Percentiles rank a stretch among this genome's conserved stretches.
phyloP scores from a whole-genome alignment of 1,284 basidiomycete genomes.

The Ganoderma leucocontextum region DNA sequence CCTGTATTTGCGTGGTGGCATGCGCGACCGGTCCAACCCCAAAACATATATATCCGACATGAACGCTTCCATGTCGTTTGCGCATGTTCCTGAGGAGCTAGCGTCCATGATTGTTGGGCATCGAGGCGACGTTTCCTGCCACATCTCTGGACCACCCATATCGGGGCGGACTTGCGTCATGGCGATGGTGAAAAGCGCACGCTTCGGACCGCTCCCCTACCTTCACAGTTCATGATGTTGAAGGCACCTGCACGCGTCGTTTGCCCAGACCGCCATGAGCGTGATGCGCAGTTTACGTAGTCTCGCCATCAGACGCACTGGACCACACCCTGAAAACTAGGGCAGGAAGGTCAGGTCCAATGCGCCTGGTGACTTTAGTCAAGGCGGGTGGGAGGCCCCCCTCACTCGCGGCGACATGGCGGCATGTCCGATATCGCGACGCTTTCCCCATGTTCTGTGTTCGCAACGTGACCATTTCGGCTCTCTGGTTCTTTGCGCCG shows the following conservation, averaged over 20 bases:
- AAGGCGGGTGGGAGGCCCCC: neutral
- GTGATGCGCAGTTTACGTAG: neutral
- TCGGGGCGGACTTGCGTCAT: neutral
- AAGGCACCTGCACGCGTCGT: neutral
- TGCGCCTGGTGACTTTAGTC: no score
- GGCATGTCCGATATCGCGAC: neutral
- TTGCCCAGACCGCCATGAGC: neutral
- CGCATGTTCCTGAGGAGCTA: neutral
- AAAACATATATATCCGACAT: constrained; percentile 10
- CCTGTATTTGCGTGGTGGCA: neutral
- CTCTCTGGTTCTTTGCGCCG: neutral
- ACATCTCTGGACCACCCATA: neutral
- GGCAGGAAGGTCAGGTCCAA: neutral
- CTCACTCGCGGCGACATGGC: neutral
- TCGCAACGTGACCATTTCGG: neutral
- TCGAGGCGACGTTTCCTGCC: neutral
- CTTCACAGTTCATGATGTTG: neutral
- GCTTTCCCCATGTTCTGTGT: neutral
- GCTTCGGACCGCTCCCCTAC: neutral
- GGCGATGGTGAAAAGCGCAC: neutral
- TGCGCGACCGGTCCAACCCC: neutral
- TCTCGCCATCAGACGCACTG: neutral
- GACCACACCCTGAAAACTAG: neutral
- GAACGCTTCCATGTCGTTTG: neutral
- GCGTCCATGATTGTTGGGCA: neutral